Conservation (phyloP, 2,329 filamentous ascomycete species). For the Colletotrichum abscissum region DNA sequence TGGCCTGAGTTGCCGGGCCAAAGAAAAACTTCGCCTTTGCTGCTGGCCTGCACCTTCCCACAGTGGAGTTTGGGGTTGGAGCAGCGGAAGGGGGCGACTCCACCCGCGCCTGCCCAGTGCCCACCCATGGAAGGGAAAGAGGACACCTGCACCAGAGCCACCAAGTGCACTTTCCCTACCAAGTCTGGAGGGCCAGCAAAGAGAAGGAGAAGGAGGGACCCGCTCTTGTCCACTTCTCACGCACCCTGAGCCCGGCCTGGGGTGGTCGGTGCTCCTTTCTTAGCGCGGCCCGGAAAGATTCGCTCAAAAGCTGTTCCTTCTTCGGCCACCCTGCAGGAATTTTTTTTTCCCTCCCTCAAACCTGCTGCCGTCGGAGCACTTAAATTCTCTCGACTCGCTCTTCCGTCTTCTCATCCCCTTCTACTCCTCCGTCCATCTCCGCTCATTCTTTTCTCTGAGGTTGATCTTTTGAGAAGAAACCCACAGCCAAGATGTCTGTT, state of each 20-base stretch:
- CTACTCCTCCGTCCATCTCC: conserved; percentile 63
- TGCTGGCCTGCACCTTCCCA: conserved; percentile 22
- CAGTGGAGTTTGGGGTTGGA: conserved; percentile 33
- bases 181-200: conserved; percentile 12
- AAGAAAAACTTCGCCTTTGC: conserved; percentile 10
- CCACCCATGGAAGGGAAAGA: conserved; percentile 2
- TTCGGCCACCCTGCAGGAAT: conserved; percentile 55
- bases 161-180: neutral
- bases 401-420: conserved; percentile 55
- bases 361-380: conserved; percentile 53
- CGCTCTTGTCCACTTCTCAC: conserved; percentile 40
- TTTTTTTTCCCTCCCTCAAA: conserved; percentile 64
- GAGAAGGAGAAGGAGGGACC: conserved; percentile 17
- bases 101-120: conserved; percentile 9
- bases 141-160: neutral
- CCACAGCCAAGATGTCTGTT: conserved; percentile 63
- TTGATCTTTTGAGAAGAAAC: conserved; percentile 55
- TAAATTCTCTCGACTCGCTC: conserved; percentile 40
- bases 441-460: conserved; percentile 68
- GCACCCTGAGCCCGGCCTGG: conserved; percentile 28
- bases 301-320: conserved; percentile 62
- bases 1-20: conserved; percentile 15
- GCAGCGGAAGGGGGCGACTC: conserved; percentile 19
- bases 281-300: conserved; percentile 60
- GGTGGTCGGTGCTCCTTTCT: conserved; percentile 33